Evolutionary conservation across 1,139 yeast species (phyloP).

Genomic region (Arxiozyma heterogenica): DNA sequence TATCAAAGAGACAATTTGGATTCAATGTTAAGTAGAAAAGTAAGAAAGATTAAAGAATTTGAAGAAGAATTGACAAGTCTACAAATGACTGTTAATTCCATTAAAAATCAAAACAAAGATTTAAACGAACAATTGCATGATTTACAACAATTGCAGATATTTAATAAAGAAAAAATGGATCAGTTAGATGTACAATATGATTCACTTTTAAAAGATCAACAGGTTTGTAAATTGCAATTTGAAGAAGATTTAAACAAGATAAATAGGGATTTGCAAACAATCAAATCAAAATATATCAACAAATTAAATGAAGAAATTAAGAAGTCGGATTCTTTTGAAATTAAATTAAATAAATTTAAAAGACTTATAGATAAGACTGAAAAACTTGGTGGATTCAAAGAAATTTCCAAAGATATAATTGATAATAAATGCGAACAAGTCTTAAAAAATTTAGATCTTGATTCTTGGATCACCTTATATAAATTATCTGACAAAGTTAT

Average conservation of each 20-base stretch:
- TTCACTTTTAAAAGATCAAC: not conserved
- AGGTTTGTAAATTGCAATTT: not conserved
- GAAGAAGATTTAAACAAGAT: not conserved
- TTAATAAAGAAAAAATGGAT: not conserved
- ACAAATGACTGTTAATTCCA: conserved; percentile 41
- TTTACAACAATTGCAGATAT: not conserved
- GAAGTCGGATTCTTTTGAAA: not conserved
- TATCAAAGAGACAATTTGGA: conserved; percentile 62
- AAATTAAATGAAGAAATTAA: not conserved
- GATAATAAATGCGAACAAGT: conserved; percentile 10
- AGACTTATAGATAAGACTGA: not conserved
- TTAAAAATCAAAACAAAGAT: conserved; percentile 42
- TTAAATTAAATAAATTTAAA: not conserved
- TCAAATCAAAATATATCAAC: conserved; percentile 43
- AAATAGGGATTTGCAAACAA: conserved; percentile 46
- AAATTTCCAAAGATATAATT: not conserved
- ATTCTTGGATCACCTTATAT: conserved; percentile 4
- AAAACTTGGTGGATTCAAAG: not conserved
- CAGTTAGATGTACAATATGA: not conserved
- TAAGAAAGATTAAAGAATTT: conserved; percentile 53
- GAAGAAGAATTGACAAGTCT: conserved; percentile 46
- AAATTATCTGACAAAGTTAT: conserved; percentile 3
- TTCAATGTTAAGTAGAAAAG: conserved; percentile 55
- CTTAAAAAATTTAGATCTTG: conserved; percentile 10
- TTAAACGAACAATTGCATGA: conserved; percentile 43